Evolutionary conservation across 2,329 filamentous ascomycete genomes (phyloP), one percentile per base, ranked within the genome.

Genomic region (Chalara sp.): DNA sequence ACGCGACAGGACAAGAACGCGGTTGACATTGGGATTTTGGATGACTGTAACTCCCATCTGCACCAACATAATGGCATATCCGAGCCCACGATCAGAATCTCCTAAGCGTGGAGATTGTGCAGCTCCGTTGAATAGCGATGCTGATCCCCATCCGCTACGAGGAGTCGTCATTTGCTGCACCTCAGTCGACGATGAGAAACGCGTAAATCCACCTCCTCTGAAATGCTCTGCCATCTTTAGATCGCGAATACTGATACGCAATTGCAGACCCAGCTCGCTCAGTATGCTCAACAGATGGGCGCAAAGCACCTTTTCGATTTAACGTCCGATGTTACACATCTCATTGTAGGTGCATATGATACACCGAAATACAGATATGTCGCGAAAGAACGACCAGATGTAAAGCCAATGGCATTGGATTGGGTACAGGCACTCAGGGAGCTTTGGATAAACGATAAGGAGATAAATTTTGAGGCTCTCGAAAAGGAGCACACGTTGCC

Each of bases 361-460:
- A 97, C 92, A 1, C 82, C 87, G 46, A 99, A 99, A 69, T 99
- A 99, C 70, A 86, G 84, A 67, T 96, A 95, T 74, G 92, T 97
- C 63, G 93, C 92, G 49, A 88, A 85, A 64, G 87, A 92, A 66
- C 81, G 93, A 48, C 83, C 86, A 45, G 93, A 99, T 63, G 84
- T 99, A 63, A 83, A 82, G 65, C 84, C 90, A 46, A 84, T 99
- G 72, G 80, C 80, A 42, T 80, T 85, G n/a, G 79, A 81, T 62
- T 99, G 90, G 88, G 78, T 99, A 46, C 83, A 92, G 50, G 87
- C 86, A 12, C 78, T 96, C 13, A 79, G 87, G 30, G 75, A 84
- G 30, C 74, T 83, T 43, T 99, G 93, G 93, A 85, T 92, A 58
- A 73, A 81, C 47, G 90, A 89, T 46, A 80, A 81, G 44, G 82